Evolutionary conservation across 2,329 filamentous ascomycete species (phyloP).

Genomic region (Venturia pyrina): DNA sequence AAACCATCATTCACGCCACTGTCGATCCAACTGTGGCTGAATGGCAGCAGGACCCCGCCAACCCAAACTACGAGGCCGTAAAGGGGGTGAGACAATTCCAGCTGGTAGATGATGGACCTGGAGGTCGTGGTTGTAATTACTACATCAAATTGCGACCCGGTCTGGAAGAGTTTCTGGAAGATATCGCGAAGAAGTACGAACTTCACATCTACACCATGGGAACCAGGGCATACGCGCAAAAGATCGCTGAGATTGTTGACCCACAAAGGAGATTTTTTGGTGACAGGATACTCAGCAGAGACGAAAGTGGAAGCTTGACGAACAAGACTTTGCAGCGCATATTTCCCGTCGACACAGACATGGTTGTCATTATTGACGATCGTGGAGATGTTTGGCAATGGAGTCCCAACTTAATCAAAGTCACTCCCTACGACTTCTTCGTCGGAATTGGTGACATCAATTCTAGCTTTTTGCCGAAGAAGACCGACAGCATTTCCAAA

Average conservation of each 20-base stretch:
- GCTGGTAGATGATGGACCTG: slow-evolving; percentile 72
- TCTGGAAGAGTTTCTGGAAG: slow-evolving; percentile 67
- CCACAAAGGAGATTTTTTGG: slow-evolving; percentile 83
- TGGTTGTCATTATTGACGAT: slow-evolving; percentile 99
- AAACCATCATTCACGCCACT: slow-evolving; percentile 96
- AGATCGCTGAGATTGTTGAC: slow-evolving; percentile 87
- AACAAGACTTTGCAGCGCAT: slow-evolving; percentile 82
- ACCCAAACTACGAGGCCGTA: slow-evolving; percentile 84
- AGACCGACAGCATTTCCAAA: slow-evolving; percentile 23
- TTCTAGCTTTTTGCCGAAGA: slow-evolving; percentile 88
- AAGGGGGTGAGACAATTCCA: slow-evolving; percentile 85
- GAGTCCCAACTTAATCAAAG: slow-evolving; percentile 86
- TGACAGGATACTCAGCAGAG: slow-evolving; percentile 88
- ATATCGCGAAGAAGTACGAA: slow-evolving; percentile 74
- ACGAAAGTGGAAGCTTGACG: slow-evolving; percentile 89
- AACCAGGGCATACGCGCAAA: slow-evolving; percentile 87
- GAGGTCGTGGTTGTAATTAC: slow-evolving; percentile 76
- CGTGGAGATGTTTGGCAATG: slow-evolving; percentile 95
- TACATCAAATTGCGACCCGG: slow-evolving; percentile 97
- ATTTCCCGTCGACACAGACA: slow-evolving; percentile 94
- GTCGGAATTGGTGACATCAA: slow-evolving; percentile 98
- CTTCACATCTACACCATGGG: slow-evolving; percentile 99
- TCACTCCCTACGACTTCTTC: slow-evolving; percentile 94
- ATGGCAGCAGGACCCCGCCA: slow-evolving; percentile 81
- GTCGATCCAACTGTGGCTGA: slow-evolving; percentile 94